Base-by-base conservation (phyloP, 2,329 filamentous ascomycete species). In the Ophiocordyceps camponoti-rufipedis region DNA sequence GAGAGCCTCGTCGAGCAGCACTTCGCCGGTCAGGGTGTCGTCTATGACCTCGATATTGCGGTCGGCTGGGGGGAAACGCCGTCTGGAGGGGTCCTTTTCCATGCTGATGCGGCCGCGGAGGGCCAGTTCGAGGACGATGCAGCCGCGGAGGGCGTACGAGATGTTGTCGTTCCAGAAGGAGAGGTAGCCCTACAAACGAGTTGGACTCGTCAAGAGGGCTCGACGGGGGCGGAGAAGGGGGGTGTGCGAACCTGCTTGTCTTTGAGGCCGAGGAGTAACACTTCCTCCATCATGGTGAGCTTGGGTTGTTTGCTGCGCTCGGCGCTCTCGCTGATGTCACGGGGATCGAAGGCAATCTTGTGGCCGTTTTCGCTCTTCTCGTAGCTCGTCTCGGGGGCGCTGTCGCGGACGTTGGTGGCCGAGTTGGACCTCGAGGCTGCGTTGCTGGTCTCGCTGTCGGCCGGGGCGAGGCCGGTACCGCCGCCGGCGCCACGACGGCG, bases 151-250 rank as follows among this genome's bases (percentile, higher is more conserved):
- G 52, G 91, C 91, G 63, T 98, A 98, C 49, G 88, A 95, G 59
- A 98, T 98, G 68, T 98, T 98, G 67, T 98, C 91, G 67, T 98
- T 98, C 91, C 91, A 98, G 67, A 98, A 98, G 29, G 89, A 96
- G 51, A 98, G 79, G 61, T 98, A 96, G 53, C 91, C 91, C 87
- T 94, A 60, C 45, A 29, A 38, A 38, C n/a, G 45, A 38, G 41
- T 18, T 39, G 49, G 46, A 23, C 48, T 45, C 46, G 49, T 49
- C 42, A 41, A 12, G 19, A n/a, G 19, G n/a, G 19, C 6, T 35
- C n/a, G 14, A n/a, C 14, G 12, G 29, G 28, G 6, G 16, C 6
- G 29, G 28, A 43, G n/a, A 29, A 13, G 23, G 9, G 14, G 18
- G 29, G 35, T 13, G 41, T 19, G 32, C 72, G 59, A 69, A 94